Conservation (phyloP, 1,139 yeast species). For the Sugiyamaella castrensis region DNA sequence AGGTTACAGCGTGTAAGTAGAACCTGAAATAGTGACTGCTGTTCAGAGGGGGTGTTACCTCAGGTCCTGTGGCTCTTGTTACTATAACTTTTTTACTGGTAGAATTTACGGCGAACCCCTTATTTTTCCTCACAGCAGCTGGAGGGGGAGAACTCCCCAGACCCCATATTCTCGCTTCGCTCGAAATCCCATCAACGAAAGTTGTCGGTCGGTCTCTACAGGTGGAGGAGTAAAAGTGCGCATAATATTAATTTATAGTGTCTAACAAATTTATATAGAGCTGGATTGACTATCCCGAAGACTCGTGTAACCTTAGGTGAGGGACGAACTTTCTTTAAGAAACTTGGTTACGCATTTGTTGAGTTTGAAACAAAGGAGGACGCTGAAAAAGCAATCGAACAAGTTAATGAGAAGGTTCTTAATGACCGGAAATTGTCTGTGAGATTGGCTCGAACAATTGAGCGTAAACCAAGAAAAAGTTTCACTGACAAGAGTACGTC, state of each 20-base stretch:
- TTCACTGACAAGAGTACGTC: constrained; percentile 4
- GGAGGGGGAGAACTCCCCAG: too few species aligned
- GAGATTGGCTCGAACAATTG: constrained; percentile 43
- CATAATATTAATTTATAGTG: background rate
- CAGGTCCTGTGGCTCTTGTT: too few species aligned
- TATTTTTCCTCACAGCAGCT: too few species aligned
- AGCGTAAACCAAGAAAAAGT: constrained; percentile 10
- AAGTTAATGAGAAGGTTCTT: constrained; percentile 48
- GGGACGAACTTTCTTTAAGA: constrained; percentile 28
- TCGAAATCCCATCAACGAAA: too few species aligned
- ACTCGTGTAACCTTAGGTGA: constrained; percentile 14
- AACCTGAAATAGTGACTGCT: background rate
- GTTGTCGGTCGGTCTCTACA: too few species aligned
- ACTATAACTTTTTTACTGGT: too few species aligned
- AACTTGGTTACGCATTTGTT: constrained; percentile 65
- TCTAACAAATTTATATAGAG: constrained; percentile 6
- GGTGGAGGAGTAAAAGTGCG: too few species aligned
- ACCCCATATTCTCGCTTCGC: too few species aligned
- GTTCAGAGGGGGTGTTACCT: too few species aligned
- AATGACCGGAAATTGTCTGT: constrained; percentile 50
- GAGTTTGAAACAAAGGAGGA: constrained; percentile 52
- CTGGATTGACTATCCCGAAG: constrained; percentile 22
- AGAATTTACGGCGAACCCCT: too few species aligned
- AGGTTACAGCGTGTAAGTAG: constrained; percentile 35
- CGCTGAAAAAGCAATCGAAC: constrained; percentile 47